Evolutionary conservation across 371 early-diverging fungal species (phyloP), one percentile per base, ranked within the genome.

Genomic region (Mucor saturninus): DNA sequence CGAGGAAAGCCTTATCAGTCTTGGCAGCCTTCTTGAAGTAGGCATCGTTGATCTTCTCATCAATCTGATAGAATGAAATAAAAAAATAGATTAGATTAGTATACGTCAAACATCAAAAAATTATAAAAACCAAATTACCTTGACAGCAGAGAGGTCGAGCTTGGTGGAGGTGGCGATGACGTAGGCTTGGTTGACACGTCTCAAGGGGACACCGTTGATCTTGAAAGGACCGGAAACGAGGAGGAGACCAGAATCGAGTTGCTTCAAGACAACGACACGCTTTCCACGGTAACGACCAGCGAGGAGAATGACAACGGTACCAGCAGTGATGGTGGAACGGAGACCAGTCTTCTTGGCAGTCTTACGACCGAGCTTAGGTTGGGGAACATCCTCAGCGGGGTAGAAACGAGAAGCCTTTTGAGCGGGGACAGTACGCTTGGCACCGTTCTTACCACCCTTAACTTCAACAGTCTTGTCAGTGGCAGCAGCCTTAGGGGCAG

Each of bases 111-210:
- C 21, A 21, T 21, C 21, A 21, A 21, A 21, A 21, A 21, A 21
- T 21, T 21, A 21, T 21, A 21, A 21, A 21, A 21, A 21, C 21
- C 21, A 15, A n/a, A 1, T 59, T 74, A 93, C 86, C 80, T 83
- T 83, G 77, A 91, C 86, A 60, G 74, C 75, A 61, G 91, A 82
- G 60, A 98, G 64, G 68, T 98, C 96, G 57, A 98, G 81, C 89
- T 95, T 95, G 85, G 98, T 96, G 72, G 97, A 95, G 75, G 98
- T 98, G 72, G 98, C 97, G 77, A 97, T 92, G 68, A 95, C 98
- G 83, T 96, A 98, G 69, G 97, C 95, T 85, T 95, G 97, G 91
- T 96, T 94, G 85, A 98, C 96, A 64, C 99, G 95, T 70, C 94
- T 89, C 69, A 98, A 83, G 62, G 99, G 99, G 43, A 98, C 95